Conservation (phyloP, 176 grass and related monocot genomes). For the Melocanna baccifera region DNA sequence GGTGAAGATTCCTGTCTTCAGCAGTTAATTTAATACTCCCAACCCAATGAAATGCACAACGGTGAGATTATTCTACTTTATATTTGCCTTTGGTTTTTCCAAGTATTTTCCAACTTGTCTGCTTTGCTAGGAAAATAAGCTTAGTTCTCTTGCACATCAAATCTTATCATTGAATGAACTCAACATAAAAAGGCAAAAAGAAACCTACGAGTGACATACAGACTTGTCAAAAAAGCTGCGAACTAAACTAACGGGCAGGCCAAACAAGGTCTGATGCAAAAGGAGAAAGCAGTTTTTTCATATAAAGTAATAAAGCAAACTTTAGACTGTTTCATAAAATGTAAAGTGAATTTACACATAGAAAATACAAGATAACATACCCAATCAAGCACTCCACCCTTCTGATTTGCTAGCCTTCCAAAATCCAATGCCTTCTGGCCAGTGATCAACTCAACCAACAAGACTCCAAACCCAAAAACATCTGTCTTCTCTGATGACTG, state of each 20-base stretch:
- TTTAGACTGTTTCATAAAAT: not conserved
- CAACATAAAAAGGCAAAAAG: not conserved
- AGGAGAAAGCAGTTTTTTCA: not conserved
- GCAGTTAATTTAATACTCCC: not conserved
- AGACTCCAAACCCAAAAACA: slow-evolving; percentile 95
- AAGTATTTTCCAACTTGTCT: not conserved
- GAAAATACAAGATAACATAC: slow-evolving; percentile 2
- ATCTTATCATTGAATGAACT: not conserved
- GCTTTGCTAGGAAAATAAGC: not conserved
- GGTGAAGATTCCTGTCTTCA: not conserved
- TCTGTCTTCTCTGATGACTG: slow-evolving; percentile 98
- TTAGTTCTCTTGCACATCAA: not conserved
- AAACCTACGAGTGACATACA: not conserved
- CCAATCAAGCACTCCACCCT: slow-evolving; percentile 87
- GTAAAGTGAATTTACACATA: not conserved
- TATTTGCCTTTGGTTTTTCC: not conserved
- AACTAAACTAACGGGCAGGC: not conserved
- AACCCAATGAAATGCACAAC: not conserved
- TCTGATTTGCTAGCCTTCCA: slow-evolving; percentile 79
- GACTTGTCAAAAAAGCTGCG: not conserved
- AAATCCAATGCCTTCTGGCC: slow-evolving; percentile 96
- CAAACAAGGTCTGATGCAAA: not conserved
- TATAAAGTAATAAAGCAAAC: not conserved
- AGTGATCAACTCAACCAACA: slow-evolving; percentile 90
- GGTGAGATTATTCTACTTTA: not conserved